phyloP scores from a whole-genome alignment of 129 eudicot genomes.

The Artemisia argyi region DNA sequence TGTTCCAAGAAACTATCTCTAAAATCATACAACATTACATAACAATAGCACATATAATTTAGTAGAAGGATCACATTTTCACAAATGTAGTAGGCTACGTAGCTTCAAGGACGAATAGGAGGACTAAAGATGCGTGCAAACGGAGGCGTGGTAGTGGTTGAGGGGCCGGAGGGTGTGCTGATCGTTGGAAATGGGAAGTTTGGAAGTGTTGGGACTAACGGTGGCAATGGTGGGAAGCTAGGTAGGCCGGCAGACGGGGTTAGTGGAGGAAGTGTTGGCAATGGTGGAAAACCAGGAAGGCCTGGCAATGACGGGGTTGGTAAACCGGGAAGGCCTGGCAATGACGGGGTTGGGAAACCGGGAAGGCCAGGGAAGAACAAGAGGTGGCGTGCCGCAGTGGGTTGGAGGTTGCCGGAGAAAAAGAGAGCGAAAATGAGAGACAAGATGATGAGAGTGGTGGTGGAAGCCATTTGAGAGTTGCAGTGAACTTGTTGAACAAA shows the following conservation, averaged over 20 bases:
- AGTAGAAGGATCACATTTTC: background rate
- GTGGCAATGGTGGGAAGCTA: conserved; percentile 19
- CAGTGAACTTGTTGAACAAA: background rate
- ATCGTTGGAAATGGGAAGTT: conserved; percentile 21
- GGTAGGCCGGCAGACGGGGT: background rate
- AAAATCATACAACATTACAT: background rate
- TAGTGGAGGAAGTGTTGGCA: background rate
- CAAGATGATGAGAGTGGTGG: conserved; percentile 31
- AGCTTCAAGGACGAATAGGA: conserved; percentile 21
- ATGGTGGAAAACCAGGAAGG: conserved; percentile 14
- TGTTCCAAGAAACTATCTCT: background rate
- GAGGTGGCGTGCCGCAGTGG: conserved; percentile 25
- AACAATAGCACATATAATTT: background rate
- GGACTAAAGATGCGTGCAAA: conserved; percentile 28
- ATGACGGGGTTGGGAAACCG: background rate
- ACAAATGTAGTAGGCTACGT: background rate
- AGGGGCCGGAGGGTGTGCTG: conserved; percentile 1
- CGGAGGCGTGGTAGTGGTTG: conserved; percentile 12
- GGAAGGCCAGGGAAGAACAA: conserved; percentile 14
- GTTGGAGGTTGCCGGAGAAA: conserved; percentile 29
- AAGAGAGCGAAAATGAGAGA: conserved; percentile 4
- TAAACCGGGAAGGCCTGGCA: conserved; percentile 14
- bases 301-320: no score
- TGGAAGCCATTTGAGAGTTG: conserved; percentile 32
- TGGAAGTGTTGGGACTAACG: conserved; percentile 13